Evolutionary conservation across 371 early-diverging fungal species (phyloP).

Genomic region (Syncephalis plumigaleata): DNA sequence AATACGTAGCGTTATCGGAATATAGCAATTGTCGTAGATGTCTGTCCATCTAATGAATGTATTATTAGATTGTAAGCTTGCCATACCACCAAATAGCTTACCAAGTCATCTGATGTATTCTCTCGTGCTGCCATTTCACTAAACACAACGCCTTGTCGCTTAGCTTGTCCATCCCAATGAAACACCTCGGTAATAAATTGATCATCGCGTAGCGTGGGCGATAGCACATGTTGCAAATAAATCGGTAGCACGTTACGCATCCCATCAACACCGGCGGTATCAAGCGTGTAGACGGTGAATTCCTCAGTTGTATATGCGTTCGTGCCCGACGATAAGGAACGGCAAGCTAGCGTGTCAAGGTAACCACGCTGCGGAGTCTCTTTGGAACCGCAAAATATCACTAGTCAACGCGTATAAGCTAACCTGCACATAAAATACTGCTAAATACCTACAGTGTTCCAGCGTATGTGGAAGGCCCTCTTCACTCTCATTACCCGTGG

Average conservation of each 20-base stretch:
- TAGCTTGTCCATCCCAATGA: conserved; percentile 40
- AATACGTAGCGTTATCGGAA: conserved; percentile 26
- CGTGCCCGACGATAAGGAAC: conserved; percentile 51
- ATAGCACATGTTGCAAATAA: conserved; percentile 55
- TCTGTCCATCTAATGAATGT: conserved; percentile 12
- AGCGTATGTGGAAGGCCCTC: conserved; percentile 62
- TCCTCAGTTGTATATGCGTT: conserved; percentile 45
- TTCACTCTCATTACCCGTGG: conserved; percentile 36
- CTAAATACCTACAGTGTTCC: conserved; percentile 26
- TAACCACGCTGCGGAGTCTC: conserved; percentile 43
- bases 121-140: conserved; percentile 65
- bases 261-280: conserved; percentile 37
- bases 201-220: conserved; percentile 40
- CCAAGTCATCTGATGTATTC: conserved; percentile 39
- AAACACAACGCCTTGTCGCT: conserved; percentile 61
- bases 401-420: conserved; percentile 9
- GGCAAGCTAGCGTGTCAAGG: conserved; percentile 47
- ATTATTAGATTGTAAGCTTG: background rate
- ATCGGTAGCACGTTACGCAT: conserved; percentile 34
- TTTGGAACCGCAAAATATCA: conserved; percentile 55
- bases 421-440: background rate
- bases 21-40: conserved; percentile 26
- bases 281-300: conserved; percentile 52
- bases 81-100: background rate
- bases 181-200: conserved; percentile 55